Evolutionary conservation across 2,329 filamentous ascomycete species (phyloP), one percentile per base, ranked within the genome.

Genomic region (Ophiostoma sp.): DNA sequence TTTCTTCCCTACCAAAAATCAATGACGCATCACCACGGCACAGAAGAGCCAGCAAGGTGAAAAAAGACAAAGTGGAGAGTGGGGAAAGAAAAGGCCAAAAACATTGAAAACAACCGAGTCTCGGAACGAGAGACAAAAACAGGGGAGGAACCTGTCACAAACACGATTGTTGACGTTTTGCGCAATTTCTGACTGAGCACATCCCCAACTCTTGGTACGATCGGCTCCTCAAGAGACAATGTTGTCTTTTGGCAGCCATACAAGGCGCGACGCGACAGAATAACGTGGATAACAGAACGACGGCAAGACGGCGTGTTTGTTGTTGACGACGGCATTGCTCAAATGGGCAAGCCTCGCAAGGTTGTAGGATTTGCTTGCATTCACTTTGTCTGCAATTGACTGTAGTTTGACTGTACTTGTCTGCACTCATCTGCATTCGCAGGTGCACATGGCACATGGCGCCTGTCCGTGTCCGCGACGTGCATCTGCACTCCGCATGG

Each of bases 361-460:
- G n/a, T 64, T 42, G 61, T 12, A 42, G 36, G 61, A 25, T 25
- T 28, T 9, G n/a, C 6, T 64, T 64, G 33, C 28, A 61, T 61
- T 61, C 17, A 19, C 12, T 39, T 42, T 22, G 59, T 39, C 31
- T 64, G 31, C 50, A 55, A 12, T 48, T n/a, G 19, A 19, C 17
- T 50, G 19, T 17, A n/a, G 17, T 19, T n/a, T 50, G 17, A 6
- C 22, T 22, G 22, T 3, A 22, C 19, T 64, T 42, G 61, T 6
- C 31, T 63, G 57, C 57, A 39, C 11, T 17, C 19, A 7, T 9
- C 22, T 22, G 8, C 3, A 17, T 19, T 39, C 33, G 59, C 57
- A 15, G 19, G 11, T 36, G 61, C 61, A 66, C 36, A 64, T 59
- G 55, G 55, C 55, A 59, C 55, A 59, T 64, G 61, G 61, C 36